phyloP scores from a whole-genome alignment of 2,329 filamentous ascomycete genomes.

The Fusarium setosum region DNA sequence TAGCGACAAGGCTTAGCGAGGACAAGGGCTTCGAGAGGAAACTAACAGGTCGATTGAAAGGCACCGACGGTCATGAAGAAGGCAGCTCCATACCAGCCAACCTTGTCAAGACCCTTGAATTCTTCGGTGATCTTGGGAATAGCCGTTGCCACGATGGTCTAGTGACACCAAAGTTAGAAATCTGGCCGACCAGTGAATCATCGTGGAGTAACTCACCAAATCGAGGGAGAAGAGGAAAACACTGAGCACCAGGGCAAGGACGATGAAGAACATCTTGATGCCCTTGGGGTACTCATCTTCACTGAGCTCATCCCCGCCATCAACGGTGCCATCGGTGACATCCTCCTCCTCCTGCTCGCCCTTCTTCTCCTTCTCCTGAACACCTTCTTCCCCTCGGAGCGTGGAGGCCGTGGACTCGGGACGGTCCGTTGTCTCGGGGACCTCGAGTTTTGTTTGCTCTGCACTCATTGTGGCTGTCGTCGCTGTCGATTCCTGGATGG shows the following conservation, averaged over 20 bases:
- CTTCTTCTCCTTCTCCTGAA: slow-evolving; percentile 46
- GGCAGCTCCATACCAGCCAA: slow-evolving; percentile 70
- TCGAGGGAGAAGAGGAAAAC: slow-evolving; percentile 64
- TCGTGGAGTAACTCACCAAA: slow-evolving; percentile 48
- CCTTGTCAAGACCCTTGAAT: slow-evolving; percentile 62
- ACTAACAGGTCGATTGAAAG: slow-evolving; percentile 57
- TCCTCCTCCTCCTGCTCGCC: slow-evolving; percentile 37
- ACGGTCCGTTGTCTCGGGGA: slow-evolving; percentile 36
- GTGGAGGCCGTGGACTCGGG: slow-evolving; percentile 46
- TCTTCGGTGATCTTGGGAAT: slow-evolving; percentile 67
- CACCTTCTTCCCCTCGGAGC: slow-evolving; percentile 43
- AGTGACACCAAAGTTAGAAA: slow-evolving; percentile 7
- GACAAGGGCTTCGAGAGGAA: slow-evolving; percentile 12
- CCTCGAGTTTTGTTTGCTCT: slow-evolving; percentile 31
- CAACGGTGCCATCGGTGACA: slow-evolving; percentile 32
- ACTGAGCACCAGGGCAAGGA: slow-evolving; percentile 58
- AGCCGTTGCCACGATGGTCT: slow-evolving; percentile 68
- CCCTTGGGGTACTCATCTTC: slow-evolving; percentile 54
- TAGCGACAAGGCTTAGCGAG: slow-evolving; percentile 15
- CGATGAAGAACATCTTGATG: slow-evolving; percentile 54
- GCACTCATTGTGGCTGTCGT: slow-evolving; percentile 21
- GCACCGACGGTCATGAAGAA: slow-evolving; percentile 62
- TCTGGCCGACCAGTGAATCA: background rate
- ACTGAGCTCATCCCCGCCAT: slow-evolving; percentile 30
- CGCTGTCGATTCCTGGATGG: background rate